Base-by-base conservation (phyloP, 108 stramenopile genomes). In the Aureococcus anophagefferens region DNA sequence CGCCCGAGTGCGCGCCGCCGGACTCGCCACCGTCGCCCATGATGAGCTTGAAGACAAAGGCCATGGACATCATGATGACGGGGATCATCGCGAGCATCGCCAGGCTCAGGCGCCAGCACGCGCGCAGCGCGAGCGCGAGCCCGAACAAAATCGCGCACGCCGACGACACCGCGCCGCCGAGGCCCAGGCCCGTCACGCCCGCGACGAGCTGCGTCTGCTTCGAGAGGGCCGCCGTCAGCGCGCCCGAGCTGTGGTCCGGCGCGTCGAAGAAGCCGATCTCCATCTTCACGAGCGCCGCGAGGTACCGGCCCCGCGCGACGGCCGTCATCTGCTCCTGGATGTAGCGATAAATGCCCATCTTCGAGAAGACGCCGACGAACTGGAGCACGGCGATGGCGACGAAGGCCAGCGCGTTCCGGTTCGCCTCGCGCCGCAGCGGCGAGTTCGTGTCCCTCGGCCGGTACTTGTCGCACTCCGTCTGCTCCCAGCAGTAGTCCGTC, bases 31-130 rank as follows among this genome's bases (percentile, higher is more conserved):
- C 81, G 29, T 73, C 77, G 28, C 79, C 81, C 40, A 81, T 81
- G 71, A 83, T 75, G 14, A 80, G 65, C 35, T 74, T 75, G 44
- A 83, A 67, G 68, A 86, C 74, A 33, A 81, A 32, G 25, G 21
- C 33, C 34, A 70, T 79, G 29, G 77, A 67, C 17, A 86, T 28
- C 5, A 82, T 68, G 35, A 87, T 63, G 31, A 88, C 46, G n/a
- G 87, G 87, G 72, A 87, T 46, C 62, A 85, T 85, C 32, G 72
- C 82, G 31, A 86, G 35, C 64, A 88, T 70, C 31, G 79, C 85
- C 17, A 86, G 62, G 34, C 83, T 69, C 46, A 88, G 74, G 35
- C 79, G 72, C 76, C 79, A 82, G 16, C 80, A 79, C 17, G 80
- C 83, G 35, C 76, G 32, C 72, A 88, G 82, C 1, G 84, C 71